These are phyloP conservation scores for Sphaerobolus stellatus DNA, from an alignment of 1,284 basidiomycete genomes.

Conservation along the genomic window DNA sequence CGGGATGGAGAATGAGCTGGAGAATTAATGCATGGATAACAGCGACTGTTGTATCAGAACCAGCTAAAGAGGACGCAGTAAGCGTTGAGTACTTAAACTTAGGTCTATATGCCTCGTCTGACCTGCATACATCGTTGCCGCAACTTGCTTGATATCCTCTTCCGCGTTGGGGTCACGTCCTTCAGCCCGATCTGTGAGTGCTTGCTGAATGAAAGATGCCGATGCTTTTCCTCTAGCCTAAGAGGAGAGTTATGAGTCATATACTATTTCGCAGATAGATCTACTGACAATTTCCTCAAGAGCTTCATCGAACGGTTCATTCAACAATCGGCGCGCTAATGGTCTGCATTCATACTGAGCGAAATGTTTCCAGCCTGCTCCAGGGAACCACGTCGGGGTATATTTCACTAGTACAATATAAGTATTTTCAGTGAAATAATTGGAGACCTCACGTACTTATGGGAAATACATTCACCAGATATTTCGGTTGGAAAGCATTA, in stretches of 20 bases:
- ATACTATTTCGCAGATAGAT: background rate
- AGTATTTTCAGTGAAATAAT: background rate
- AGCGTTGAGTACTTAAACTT: background rate
- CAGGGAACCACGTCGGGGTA: background rate
- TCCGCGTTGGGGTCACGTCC: background rate
- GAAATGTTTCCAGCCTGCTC: background rate
- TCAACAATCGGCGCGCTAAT: background rate
- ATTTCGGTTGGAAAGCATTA: background rate
- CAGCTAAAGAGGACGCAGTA: background rate
- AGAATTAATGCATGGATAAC: constrained; percentile 53
- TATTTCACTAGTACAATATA: background rate
- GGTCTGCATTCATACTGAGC: background rate
- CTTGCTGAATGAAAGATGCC: constrained; percentile 2
- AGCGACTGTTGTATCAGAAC: constrained; percentile 40
- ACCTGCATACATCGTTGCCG: constrained; percentile 10
- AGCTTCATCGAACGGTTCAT: background rate
- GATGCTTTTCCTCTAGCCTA: background rate
- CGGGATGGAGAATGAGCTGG: constrained; percentile 53
- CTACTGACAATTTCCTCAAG: background rate
- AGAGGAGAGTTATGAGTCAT: too few relatives aligned
- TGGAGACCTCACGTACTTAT: background rate
- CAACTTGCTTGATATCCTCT: constrained; percentile 7
- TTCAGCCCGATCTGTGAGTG: background rate
- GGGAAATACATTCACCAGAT: background rate
- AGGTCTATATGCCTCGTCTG: background rate